phyloP scores from a whole-genome alignment of 2,329 filamentous ascomycete genomes.

The Ramichloridium luteum region DNA sequence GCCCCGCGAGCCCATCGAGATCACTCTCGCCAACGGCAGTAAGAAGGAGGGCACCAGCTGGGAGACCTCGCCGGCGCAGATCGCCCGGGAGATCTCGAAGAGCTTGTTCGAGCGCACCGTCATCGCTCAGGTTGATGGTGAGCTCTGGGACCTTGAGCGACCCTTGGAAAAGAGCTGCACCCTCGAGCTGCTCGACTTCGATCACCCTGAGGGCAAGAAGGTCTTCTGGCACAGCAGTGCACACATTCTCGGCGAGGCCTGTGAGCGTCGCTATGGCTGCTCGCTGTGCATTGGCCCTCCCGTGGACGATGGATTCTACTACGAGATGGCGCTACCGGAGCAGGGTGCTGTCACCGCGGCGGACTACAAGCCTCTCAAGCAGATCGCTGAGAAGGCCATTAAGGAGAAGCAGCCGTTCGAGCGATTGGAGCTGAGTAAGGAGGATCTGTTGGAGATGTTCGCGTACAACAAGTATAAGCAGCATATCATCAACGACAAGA shows the following conservation, averaged over 20 bases:
- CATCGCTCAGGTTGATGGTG: slow-evolving; percentile 70
- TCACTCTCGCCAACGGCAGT: slow-evolving; percentile 62
- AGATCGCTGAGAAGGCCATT: slow-evolving; percentile 67
- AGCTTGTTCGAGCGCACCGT: slow-evolving; percentile 76
- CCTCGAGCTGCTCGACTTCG: slow-evolving; percentile 75
- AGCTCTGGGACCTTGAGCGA: slow-evolving; percentile 85
- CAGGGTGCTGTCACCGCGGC: slow-evolving; percentile 56
- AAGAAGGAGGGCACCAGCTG: slow-evolving; percentile 66
- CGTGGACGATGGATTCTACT: slow-evolving; percentile 88
- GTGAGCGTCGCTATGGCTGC: slow-evolving; percentile 81
- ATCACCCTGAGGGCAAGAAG: slow-evolving; percentile 64
- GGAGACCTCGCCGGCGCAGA: slow-evolving; percentile 76
- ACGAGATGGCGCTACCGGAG: slow-evolving; percentile 79
- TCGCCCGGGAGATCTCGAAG: slow-evolving; percentile 71
- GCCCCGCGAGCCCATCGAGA: slow-evolving; percentile 60
- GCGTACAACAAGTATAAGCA: slow-evolving; percentile 97
- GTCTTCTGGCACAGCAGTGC: slow-evolving; percentile 98
- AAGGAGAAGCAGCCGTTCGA: slow-evolving; percentile 97
- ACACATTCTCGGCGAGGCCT: slow-evolving; percentile 89
- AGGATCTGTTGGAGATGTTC: slow-evolving; percentile 91
- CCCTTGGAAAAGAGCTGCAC: slow-evolving; percentile 80
- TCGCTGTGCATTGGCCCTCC: slow-evolving; percentile 88
- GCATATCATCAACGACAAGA: slow-evolving; percentile 90
- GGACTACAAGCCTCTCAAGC: slow-evolving; percentile 79
- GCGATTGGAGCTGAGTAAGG: slow-evolving; percentile 76